Evolutionary conservation across 345 rosid genomes (phyloP).

Genomic region (Iberis pinnata): DNA sequence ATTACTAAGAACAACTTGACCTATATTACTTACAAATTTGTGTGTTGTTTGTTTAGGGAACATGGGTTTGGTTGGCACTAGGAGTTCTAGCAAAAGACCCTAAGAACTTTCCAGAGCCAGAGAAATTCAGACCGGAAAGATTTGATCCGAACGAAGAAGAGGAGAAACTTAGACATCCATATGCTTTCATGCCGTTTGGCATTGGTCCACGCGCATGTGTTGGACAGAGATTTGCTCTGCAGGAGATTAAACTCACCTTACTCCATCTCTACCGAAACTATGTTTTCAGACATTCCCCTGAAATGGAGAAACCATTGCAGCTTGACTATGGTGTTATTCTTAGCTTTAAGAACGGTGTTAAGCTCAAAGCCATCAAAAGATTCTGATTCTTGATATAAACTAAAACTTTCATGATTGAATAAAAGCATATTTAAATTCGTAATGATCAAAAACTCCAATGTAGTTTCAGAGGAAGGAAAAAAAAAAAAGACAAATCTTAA

Average conservation of each 20-base stretch:
- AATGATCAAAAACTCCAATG: constrained; percentile 31
- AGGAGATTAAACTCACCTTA: constrained; percentile 69
- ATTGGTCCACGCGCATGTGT: constrained; percentile 91
- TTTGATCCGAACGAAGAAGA: constrained; percentile 73
- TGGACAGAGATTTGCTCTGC: constrained; percentile 72
- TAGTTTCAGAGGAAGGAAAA: constrained; percentile 6
- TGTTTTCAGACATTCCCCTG: constrained; percentile 60
- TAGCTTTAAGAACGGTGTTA: constrained; percentile 76
- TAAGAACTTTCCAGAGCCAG: constrained; percentile 76
- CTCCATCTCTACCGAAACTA: constrained; percentile 59
- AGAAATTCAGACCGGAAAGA: constrained; percentile 76
- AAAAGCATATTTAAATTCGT: no score
- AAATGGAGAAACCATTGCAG: constrained; percentile 77
- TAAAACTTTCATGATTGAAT: not conserved
- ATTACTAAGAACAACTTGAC: no score
- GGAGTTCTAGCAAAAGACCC: constrained; percentile 91
- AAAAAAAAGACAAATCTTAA: not conserved
- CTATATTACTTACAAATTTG: no score
- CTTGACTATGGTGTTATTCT: constrained; percentile 73
- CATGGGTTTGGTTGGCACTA: constrained; percentile 91
- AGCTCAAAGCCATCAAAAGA: constrained; percentile 55
- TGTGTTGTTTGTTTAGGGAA: constrained; percentile 49
- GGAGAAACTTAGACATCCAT: constrained; percentile 74
- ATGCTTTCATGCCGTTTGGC: constrained; percentile 81
- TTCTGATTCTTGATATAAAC: constrained; percentile 30